Percentiles rank a stretch among this genome's conserved stretches.
These are phyloP conservation scores for Alternaria arborescens DNA, from an alignment of 2,329 filamentous ascomycete species.

Conservation along the genomic window DNA sequence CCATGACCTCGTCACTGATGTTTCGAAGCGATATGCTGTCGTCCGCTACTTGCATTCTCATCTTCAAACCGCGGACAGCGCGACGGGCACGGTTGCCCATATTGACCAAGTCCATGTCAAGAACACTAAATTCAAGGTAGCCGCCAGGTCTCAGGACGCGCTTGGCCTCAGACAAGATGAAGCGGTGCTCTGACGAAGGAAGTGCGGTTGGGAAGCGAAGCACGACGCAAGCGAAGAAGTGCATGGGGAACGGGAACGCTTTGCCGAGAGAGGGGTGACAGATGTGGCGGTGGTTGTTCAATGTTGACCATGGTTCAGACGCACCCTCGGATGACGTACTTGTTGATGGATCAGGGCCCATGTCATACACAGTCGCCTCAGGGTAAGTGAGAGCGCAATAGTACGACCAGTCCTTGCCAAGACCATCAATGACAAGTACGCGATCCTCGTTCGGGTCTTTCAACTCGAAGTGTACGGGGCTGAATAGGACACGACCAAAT, in stretches of 20 bases:
- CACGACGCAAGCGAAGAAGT: constrained; percentile 79
- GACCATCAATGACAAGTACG: constrained; percentile 81
- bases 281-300: constrained; percentile 77
- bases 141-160: constrained; percentile 81
- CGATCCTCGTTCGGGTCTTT: constrained; percentile 65
- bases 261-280: constrained; percentile 69
- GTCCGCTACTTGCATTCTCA: constrained; percentile 69
- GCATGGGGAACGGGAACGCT: constrained; percentile 77
- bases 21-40: constrained; percentile 67
- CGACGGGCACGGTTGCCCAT: constrained; percentile 78
- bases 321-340: constrained; percentile 20
- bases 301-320: constrained; percentile 47
- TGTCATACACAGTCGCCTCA: constrained; percentile 77
- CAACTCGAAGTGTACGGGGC: constrained; percentile 77
- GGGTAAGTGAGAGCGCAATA: constrained; percentile 84
- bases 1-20: constrained; percentile 65
- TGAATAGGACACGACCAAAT: constrained; percentile 84
- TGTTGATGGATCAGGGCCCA: constrained; percentile 54
- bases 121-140: constrained; percentile 78
- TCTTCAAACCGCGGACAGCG: constrained; percentile 75
- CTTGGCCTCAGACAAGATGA: constrained; percentile 76
- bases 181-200: constrained; percentile 73
- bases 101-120: constrained; percentile 82
- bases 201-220: constrained; percentile 78
- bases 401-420: constrained; percentile 91